Conservation (phyloP, 2,329 filamentous ascomycete genomes). For the Paraphoma chrysanthemicola region DNA sequence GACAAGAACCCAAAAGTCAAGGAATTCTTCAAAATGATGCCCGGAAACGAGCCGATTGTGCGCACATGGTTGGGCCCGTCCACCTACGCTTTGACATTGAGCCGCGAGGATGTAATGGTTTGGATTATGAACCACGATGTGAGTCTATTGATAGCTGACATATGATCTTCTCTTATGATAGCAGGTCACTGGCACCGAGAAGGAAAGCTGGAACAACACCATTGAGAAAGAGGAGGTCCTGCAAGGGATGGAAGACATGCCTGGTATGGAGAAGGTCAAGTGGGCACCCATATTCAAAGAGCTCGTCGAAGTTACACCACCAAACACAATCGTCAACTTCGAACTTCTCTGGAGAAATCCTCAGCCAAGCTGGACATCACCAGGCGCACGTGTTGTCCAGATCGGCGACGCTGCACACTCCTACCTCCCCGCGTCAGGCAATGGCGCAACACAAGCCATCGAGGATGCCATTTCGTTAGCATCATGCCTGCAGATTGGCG, state of each 20-base stretch:
- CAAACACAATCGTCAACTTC: conserved; percentile 58
- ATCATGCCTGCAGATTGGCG: conserved; percentile 54
- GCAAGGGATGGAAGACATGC: conserved; percentile 53
- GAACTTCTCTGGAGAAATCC: conserved; percentile 57
- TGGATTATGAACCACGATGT: conserved; percentile 60
- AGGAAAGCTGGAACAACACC: conserved; percentile 57
- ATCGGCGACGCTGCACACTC: conserved; percentile 56
- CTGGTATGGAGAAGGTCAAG: conserved; percentile 49
- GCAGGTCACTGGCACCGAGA: conserved; percentile 53
- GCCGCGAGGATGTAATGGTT: conserved; percentile 56
- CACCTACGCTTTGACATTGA: conserved; percentile 55
- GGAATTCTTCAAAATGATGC: conserved; percentile 55
- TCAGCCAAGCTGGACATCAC: conserved; percentile 54
- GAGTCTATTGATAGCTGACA: conserved; percentile 5
- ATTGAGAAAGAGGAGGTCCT: conserved; percentile 56
- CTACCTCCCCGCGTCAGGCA: conserved; percentile 54
- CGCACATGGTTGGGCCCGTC: conserved; percentile 53
- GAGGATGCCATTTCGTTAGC: conserved; percentile 56
- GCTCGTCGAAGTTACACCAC: conserved; percentile 53
- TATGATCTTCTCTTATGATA: conserved; percentile 10
- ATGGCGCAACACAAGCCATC: conserved; percentile 57
- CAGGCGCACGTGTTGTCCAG: conserved; percentile 51
- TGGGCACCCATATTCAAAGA: conserved; percentile 56
- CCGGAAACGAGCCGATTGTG: conserved; percentile 52
- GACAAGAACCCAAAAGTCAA: conserved; percentile 56